Conservation (phyloP, 2,329 filamentous ascomycete species). For the Xylariaceae sp. region DNA sequence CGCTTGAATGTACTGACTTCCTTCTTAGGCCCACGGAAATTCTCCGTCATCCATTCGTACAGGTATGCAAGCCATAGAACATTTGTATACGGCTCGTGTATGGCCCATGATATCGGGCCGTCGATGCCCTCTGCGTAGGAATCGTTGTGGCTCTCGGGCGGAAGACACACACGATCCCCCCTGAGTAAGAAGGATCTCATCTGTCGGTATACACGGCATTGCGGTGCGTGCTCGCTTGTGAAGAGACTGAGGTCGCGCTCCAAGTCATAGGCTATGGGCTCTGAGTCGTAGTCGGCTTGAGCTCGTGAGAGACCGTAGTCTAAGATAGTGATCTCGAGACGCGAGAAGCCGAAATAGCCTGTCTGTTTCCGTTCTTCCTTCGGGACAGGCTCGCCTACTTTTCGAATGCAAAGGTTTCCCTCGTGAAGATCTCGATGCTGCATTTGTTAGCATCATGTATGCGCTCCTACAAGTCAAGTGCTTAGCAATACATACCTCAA, state of each 20-base stretch:
- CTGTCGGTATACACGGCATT: conserved; percentile 68
- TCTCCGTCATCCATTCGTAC: conserved; percentile 58
- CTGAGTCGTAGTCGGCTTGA: conserved; percentile 46
- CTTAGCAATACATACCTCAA: conserved; percentile 57
- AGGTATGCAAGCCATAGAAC: conserved; percentile 70
- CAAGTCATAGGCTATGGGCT: conserved; percentile 61
- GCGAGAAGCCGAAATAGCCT: conserved; percentile 63
- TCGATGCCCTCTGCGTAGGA: conserved; percentile 55
- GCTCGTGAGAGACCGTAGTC: conserved; percentile 71
- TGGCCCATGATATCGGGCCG: conserved; percentile 60
- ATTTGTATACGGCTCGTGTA: conserved; percentile 66
- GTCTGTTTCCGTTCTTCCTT: conserved; percentile 41
- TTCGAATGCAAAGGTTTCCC: conserved; percentile 67
- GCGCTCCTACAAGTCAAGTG: conserved; percentile 60
- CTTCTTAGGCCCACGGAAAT: conserved; percentile 56
- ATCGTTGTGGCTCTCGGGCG: conserved; percentile 53
- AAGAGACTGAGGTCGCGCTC: conserved; percentile 67
- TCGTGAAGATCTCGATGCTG: conserved; percentile 72
- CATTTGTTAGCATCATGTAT: conserved; percentile 19
- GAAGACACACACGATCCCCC: conserved; percentile 58
- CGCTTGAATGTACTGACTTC: conserved; percentile 55
- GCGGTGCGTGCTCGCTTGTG: conserved; percentile 63
- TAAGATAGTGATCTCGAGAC: conserved; percentile 68
- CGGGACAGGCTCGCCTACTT: conserved; percentile 45
- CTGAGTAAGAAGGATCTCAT: conserved; percentile 65